phyloP scores from a whole-genome alignment of 768 basidiomycete species.

The Termitomyces bulborhizus region DNA sequence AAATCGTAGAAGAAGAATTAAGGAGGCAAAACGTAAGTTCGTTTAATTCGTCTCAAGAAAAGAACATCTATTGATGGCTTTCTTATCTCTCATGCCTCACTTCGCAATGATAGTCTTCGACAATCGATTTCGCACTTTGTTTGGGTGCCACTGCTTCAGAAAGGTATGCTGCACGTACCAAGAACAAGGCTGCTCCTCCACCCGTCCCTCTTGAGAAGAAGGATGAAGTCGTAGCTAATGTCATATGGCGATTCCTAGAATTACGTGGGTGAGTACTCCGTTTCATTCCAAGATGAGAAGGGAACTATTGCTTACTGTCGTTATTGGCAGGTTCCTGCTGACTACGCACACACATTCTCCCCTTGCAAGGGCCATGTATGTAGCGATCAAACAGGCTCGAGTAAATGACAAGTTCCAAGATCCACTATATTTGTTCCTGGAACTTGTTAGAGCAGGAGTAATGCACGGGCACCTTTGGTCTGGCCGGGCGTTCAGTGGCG shows the following conservation, averaged over 20 bases:
- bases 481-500: slow-evolving; percentile 83
- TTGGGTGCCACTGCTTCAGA: slow-evolving; percentile 85
- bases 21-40: slow-evolving; percentile 88
- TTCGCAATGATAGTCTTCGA: slow-evolving; percentile 66
- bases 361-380: slow-evolving; percentile 87
- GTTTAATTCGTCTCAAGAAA: slow-evolving; percentile 13
- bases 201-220: slow-evolving; percentile 79
- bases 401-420: slow-evolving; percentile 99
- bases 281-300: slow-evolving; percentile 1
- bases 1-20: slow-evolving; percentile 88
- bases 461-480: slow-evolving; percentile 94
- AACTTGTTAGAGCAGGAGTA: slow-evolving; percentile 93
- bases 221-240: slow-evolving; percentile 97
- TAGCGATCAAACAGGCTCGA: slow-evolving; percentile 67
- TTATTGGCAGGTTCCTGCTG: slow-evolving; percentile 65
- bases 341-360: slow-evolving; percentile 87
- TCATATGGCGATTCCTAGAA: slow-evolving; percentile 97
- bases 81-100: slow-evolving; percentile 10
- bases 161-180: slow-evolving; percentile 76
- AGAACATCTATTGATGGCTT: slow-evolving; percentile 20
- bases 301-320: slow-evolving; percentile 7
- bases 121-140: slow-evolving; percentile 94
- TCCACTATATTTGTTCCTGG: slow-evolving; percentile 88
- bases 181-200: slow-evolving; percentile 45
- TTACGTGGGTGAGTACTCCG: slow-evolving; percentile 38